Evolutionary conservation across 2,329 filamentous ascomycete genomes (phyloP).

Genomic region (Aspergillus sp.): DNA sequence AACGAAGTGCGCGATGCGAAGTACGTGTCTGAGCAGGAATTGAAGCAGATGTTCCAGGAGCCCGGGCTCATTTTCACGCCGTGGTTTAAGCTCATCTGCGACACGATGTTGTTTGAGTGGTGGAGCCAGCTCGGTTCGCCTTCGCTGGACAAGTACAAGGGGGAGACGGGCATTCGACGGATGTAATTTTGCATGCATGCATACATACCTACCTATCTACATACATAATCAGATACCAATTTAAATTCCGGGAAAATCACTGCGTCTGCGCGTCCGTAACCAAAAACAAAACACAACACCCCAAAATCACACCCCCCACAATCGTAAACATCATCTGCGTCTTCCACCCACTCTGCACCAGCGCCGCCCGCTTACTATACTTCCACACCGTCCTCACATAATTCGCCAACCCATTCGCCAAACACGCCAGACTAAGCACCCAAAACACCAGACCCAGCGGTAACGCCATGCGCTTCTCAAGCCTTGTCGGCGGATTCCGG

Average conservation of each 20-base stretch:
- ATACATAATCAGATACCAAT: not conserved
- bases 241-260: too few species aligned
- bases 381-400: constrained; percentile 78
- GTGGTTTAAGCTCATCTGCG: constrained; percentile 99
- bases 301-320: constrained; percentile 39
- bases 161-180: constrained; percentile 79
- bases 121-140: constrained; percentile 73
- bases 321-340: constrained; percentile 66
- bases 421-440: constrained; percentile 68
- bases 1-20: constrained; percentile 84
- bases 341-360: constrained; percentile 91
- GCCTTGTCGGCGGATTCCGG: constrained; percentile 59
- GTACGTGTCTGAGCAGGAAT: constrained; percentile 74
- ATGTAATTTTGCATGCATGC: constrained; percentile 49
- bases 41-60: constrained; percentile 81
- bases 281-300: constrained; percentile 40
- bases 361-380: constrained; percentile 68
- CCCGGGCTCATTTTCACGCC: constrained; percentile 80
- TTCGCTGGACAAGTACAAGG: constrained; percentile 75
- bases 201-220: not conserved
- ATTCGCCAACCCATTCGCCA: constrained; percentile 72
- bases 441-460: constrained; percentile 88
- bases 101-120: constrained; percentile 97
- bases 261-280: constrained; percentile 26
- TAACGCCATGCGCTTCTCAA: constrained; percentile 70